phyloP scores from a whole-genome alignment of 768 basidiomycete genomes.

The Chalciporus chontae region DNA sequence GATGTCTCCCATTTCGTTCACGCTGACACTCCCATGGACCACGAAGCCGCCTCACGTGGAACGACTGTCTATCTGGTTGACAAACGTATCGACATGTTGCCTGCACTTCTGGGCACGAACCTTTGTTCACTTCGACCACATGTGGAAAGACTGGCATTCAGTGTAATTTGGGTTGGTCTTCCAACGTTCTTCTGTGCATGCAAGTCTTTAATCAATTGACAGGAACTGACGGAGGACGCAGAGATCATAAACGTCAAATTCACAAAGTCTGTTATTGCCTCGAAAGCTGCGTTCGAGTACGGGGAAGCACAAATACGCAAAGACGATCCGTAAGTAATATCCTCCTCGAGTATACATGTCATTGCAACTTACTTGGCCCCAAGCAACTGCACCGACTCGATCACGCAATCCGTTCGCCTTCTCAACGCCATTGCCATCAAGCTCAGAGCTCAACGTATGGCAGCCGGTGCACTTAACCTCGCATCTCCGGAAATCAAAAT shows the following conservation, averaged over 20 bases:
- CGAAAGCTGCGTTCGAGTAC: conserved; percentile 95
- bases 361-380: background rate
- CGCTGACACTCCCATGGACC: conserved; percentile 93
- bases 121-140: conserved; percentile 88
- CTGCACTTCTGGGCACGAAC: conserved; percentile 89
- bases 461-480: conserved; percentile 93
- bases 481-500: conserved; percentile 99
- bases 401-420: conserved; percentile 83
- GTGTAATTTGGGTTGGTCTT: conserved; percentile 81
- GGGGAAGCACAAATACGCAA: conserved; percentile 93
- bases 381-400: conserved; percentile 73
- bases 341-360: background rate
- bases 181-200: too few species aligned
- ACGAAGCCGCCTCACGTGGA: conserved; percentile 90
- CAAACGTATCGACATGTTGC: conserved; percentile 98
- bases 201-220: background rate
- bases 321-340: conserved; percentile 72
- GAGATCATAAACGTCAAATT: conserved; percentile 89
- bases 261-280: conserved; percentile 94
- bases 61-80: conserved; percentile 98
- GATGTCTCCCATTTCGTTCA: conserved; percentile 97
- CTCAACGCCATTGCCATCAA: conserved; percentile 85
- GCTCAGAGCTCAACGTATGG: conserved; percentile 83
- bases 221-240: conserved; percentile 89
- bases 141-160: conserved; percentile 94